Conservation (phyloP, 805 yeast genomes). For the Candida sonorensis region DNA sequence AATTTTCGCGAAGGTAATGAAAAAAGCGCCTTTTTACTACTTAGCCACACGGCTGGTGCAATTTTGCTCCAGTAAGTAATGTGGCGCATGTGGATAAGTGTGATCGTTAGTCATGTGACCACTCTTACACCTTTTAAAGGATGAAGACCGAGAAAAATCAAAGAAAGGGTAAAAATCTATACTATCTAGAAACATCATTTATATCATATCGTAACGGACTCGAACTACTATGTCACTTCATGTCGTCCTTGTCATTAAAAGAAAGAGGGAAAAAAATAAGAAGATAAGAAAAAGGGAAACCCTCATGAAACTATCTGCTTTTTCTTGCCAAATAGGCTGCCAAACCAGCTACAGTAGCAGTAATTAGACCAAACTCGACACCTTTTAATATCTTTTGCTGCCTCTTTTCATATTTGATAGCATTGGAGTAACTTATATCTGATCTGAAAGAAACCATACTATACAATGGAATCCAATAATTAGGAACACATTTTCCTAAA, state of each 20-base stretch:
- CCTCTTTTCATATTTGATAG: slow-evolving; percentile 44
- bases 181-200: no score
- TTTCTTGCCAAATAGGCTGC: slow-evolving; percentile 4
- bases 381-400: slow-evolving; percentile 46
- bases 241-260: not conserved
- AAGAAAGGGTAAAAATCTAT: no score
- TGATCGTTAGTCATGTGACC: no score
- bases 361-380: slow-evolving; percentile 15
- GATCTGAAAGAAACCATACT: slow-evolving; percentile 88
- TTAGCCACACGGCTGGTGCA: no score
- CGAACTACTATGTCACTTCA: no score
- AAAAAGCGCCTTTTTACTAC: no score
- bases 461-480: slow-evolving; percentile 77
- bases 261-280: not conserved
- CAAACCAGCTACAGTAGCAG: slow-evolving; percentile 8
- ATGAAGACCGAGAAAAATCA: no score
- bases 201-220: no score
- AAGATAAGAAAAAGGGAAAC: not conserved
- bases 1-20: no score
- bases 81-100: no score
- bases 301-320: slow-evolving; percentile 1
- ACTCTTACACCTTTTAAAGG: no score
- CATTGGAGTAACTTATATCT: slow-evolving; percentile 71
- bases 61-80: no score
- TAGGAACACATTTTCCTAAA: slow-evolving; percentile 52